phyloP scores from a whole-genome alignment of 352 stramenopile species.

The Globisporangium perplexum region DNA sequence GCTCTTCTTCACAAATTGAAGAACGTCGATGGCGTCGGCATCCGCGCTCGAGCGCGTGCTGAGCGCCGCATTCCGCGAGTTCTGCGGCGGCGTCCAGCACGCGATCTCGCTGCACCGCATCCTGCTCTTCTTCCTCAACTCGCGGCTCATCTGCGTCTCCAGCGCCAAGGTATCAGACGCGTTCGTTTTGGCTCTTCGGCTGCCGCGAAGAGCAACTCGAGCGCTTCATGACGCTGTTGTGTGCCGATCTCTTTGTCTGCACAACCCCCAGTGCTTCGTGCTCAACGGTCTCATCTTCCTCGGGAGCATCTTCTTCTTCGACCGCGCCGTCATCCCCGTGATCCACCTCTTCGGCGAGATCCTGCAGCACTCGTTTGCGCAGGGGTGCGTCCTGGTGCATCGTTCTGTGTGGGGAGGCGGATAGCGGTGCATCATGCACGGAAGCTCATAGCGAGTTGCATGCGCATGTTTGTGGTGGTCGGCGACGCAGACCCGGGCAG shows the following conservation, averaged over 20 bases:
- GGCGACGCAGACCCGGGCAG: slow-evolving; percentile 25
- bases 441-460: neutral
- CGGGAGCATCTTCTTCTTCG: slow-evolving; percentile 88
- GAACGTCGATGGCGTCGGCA: slow-evolving; percentile 1
- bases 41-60: slow-evolving; percentile 37
- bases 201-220: neutral
- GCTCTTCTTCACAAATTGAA: neutral
- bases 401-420: neutral
- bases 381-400: slow-evolving; percentile 29
- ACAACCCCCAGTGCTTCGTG: slow-evolving; percentile 48
- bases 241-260: neutral
- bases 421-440: neutral
- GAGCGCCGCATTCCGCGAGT: slow-evolving; percentile 68
- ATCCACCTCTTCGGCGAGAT: slow-evolving; percentile 86
- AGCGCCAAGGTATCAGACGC: slow-evolving; percentile 55
- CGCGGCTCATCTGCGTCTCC: slow-evolving; percentile 76
- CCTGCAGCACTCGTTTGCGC: slow-evolving; percentile 60
- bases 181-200: no score
- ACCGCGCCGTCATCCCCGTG: slow-evolving; percentile 74
- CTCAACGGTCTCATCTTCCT: slow-evolving; percentile 89
- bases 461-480: slow-evolving; percentile 1
- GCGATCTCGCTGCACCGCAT: slow-evolving; percentile 83
- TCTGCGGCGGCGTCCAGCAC: slow-evolving; percentile 83
- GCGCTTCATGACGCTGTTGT: no score
- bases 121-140: slow-evolving; percentile 83